Conservation (phyloP, 441 rosid species). For the Gossypium lobatum region DNA sequence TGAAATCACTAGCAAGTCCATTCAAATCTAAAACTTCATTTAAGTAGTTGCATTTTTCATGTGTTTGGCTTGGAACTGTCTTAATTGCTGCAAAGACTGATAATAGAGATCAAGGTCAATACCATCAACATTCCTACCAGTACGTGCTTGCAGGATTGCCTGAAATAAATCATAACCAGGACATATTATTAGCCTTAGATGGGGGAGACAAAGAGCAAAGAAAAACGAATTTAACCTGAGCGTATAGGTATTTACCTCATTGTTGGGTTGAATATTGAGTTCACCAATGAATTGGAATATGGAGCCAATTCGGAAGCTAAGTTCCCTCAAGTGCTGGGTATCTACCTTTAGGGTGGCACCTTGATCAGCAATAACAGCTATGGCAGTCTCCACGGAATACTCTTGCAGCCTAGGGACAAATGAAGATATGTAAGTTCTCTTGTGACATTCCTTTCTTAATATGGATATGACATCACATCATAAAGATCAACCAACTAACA, state of each 20-base stretch:
- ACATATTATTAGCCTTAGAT: neutral
- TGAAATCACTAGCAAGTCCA: neutral
- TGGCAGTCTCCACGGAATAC: slow-evolving; percentile 48
- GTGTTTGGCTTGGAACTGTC: slow-evolving; percentile 41
- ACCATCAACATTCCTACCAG: slow-evolving; percentile 68
- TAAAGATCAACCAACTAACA: slow-evolving; percentile 4
- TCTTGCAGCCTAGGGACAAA: slow-evolving; percentile 44
- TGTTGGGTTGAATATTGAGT: slow-evolving; percentile 41
- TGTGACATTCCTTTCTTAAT: neutral
- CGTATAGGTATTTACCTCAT: slow-evolving; percentile 30
- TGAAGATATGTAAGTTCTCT: neutral
- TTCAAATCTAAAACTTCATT: neutral
- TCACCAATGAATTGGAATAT: slow-evolving; percentile 83
- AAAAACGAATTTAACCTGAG: neutral
- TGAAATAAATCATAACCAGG: slow-evolving; percentile 17
- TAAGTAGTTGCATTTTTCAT: slow-evolving; percentile 14
- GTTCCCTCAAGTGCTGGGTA: slow-evolving; percentile 63
- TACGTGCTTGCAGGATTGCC: slow-evolving; percentile 59
- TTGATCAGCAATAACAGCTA: slow-evolving; percentile 55
- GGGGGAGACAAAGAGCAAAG: neutral
- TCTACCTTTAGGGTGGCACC: slow-evolving; percentile 43
- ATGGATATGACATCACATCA: slow-evolving; percentile 5
- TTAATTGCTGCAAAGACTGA: slow-evolving; percentile 43
- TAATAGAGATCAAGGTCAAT: slow-evolving; percentile 58
- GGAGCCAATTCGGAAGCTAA: slow-evolving; percentile 61